A percentile compares a stretch with the other conserved stretches of the same genome.
Conservation (phyloP, 768 basidiomycete species). For the Rickenella mellea region DNA sequence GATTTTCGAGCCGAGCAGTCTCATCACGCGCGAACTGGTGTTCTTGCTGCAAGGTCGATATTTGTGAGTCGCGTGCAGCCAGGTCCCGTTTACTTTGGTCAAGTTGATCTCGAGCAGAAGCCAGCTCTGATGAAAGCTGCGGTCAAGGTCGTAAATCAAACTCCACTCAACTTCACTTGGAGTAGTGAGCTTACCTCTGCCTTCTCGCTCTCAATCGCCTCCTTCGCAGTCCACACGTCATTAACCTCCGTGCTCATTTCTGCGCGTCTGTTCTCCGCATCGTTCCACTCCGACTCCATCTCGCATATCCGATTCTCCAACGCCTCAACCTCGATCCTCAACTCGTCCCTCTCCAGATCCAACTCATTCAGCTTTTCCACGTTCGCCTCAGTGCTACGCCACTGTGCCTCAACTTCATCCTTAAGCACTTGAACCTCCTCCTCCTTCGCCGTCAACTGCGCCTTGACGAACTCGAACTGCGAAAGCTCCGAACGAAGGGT, state of each 20-base stretch:
- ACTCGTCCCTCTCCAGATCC: conserved; percentile 22
- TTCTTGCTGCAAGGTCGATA: conserved; percentile 45
- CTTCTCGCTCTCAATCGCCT: conserved; percentile 46
- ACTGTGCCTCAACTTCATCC: conserved; percentile 61
- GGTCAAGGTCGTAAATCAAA: background rate
- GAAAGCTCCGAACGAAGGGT: conserved; percentile 30
- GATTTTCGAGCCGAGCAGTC: conserved; percentile 43
- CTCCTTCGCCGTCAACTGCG: conserved; percentile 30
- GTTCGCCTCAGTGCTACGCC: conserved; percentile 51
- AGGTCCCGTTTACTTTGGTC: conserved; percentile 37
- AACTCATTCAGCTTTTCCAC: conserved; percentile 37
- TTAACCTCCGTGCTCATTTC: conserved; percentile 50
- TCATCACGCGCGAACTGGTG: conserved; percentile 45
- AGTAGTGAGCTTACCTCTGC: conserved; percentile 32
- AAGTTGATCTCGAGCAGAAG: conserved; percentile 23
- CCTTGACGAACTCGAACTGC: conserved; percentile 26
- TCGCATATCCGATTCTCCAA: conserved; percentile 29
- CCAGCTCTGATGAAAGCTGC: conserved; percentile 43
- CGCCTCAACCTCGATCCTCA: conserved; percentile 29
- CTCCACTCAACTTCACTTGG: background rate
- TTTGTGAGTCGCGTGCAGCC: conserved; percentile 44
- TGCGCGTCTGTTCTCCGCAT: conserved; percentile 42
- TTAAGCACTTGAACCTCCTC: conserved; percentile 42
- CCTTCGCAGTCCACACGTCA: conserved; percentile 41
- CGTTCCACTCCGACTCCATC: conserved; percentile 48